Evolutionary conservation across 768 basidiomycete species (phyloP).

Genomic region (Rhizopogon rudus): DNA sequence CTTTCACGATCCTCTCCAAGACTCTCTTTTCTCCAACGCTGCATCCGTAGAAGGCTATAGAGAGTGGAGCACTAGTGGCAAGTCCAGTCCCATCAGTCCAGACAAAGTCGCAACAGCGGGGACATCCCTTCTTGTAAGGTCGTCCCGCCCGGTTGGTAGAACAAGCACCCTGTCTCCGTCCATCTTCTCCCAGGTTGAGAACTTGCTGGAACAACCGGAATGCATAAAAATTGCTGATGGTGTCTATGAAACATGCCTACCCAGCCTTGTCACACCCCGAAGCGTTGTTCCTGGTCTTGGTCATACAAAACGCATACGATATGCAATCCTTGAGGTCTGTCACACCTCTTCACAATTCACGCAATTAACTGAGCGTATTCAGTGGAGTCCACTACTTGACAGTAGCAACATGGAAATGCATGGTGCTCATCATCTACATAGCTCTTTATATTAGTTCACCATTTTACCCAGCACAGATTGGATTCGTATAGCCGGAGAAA

Average conservation of each 20-base stretch:
- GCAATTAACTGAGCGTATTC: not conserved
- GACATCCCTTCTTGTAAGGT: conserved; percentile 47
- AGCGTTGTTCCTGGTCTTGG: conserved; percentile 55
- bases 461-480: conserved; percentile 51
- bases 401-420: conserved; percentile 85
- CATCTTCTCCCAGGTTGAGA: conserved; percentile 8
- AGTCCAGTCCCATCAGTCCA: conserved; percentile 40
- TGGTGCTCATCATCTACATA: conserved; percentile 36
- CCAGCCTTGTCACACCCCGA: conserved; percentile 76
- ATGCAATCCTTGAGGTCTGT: conserved; percentile 76
- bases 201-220: conserved; percentile 24
- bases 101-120: conserved; percentile 9
- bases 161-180: conserved; percentile 31
- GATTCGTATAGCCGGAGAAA: conserved; percentile 87
- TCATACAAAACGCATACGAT: conserved; percentile 70
- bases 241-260: conserved; percentile 69
- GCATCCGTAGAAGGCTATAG: conserved; percentile 75
- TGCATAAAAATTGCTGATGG: conserved; percentile 51
- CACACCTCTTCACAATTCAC: not conserved
- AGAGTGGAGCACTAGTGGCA: conserved; percentile 66
- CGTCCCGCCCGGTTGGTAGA: conserved; percentile 61
- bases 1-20: conserved; percentile 88
- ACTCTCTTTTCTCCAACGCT: conserved; percentile 81
- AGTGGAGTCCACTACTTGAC: conserved; percentile 88
- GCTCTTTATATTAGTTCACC: conserved; percentile 1